A percentile compares a stretch with the other conserved stretches of the same genome.
phyloP scores from a whole-genome alignment of 371 early-diverging fungal genomes.

The Mucor saturninus region DNA sequence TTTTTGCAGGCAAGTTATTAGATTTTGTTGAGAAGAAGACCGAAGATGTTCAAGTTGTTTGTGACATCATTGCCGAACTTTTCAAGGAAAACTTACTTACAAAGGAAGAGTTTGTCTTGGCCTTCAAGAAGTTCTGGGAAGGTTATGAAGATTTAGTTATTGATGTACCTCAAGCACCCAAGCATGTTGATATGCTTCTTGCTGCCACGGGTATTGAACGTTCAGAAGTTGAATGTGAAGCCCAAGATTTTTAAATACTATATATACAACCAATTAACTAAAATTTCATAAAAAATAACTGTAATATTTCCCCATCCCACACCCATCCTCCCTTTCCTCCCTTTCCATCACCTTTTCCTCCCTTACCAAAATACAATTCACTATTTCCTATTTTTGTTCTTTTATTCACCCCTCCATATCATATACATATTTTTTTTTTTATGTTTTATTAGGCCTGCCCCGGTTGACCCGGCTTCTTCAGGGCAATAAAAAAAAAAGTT shows the following conservation, averaged over 20 bases:
- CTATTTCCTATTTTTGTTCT: conserved; percentile 2
- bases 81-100: conserved; percentile 44
- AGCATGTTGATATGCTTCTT: conserved; percentile 68
- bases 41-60: conserved; percentile 60
- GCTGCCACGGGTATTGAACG: conserved; percentile 61
- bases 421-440: not conserved
- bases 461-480: not conserved
- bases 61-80: conserved; percentile 58
- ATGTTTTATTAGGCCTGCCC: not conserved
- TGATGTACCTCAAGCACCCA: conserved; percentile 82
- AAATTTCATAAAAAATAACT: not conserved
- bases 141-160: conserved; percentile 76
- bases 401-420: not conserved
- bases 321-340: not conserved
- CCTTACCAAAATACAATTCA: not conserved
- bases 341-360: too few species aligned
- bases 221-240: conserved; percentile 48
- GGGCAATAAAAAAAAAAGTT: not conserved
- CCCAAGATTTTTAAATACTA: conserved; percentile 11
- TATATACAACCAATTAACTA: not conserved
- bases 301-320: conserved; percentile 2
- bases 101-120: conserved; percentile 50
- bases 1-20: conserved; percentile 52
- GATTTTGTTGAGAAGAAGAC: conserved; percentile 61
- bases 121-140: conserved; percentile 67